Percentiles rank a stretch among this genome's conserved stretches.
Evolutionary conservation across 495 filamentous ascomycete species (phyloP).

Genomic region (Aspergillus coremiiformis): DNA sequence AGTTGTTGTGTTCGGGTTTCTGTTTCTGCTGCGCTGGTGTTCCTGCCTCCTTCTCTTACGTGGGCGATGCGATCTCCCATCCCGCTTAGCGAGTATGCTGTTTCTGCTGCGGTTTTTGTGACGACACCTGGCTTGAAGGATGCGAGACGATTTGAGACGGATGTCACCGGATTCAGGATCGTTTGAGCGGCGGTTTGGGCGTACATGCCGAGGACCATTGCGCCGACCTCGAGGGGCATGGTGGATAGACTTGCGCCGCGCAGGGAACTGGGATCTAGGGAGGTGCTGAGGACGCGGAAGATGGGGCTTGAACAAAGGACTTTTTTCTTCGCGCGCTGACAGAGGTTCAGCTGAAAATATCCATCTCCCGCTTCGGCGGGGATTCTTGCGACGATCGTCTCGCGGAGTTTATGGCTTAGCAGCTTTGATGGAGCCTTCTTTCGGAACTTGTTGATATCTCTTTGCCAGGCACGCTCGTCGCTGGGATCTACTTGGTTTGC

Average conservation of each 20-base stretch:
- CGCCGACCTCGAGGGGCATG: conserved; percentile 56
- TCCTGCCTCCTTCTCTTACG: conserved; percentile 11
- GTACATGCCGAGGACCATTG: conserved; percentile 48
- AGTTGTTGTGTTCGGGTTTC: conserved; percentile 11
- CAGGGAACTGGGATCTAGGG: conserved; percentile 48
- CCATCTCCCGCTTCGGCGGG: conserved; percentile 56
- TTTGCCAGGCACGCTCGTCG: conserved; percentile 58
- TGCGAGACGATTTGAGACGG: conserved; percentile 32
- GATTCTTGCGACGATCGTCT: conserved; percentile 56
- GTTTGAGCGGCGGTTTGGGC: conserved; percentile 41
- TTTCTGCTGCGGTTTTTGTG: conserved; percentile 31
- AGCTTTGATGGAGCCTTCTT: conserved; percentile 41
- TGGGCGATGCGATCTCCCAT: conserved; percentile 30
- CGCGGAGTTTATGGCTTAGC: conserved; percentile 44
- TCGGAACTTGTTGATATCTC: conserved; percentile 53
- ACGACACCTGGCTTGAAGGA: conserved; percentile 33
- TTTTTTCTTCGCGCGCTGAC: conserved; percentile 43
- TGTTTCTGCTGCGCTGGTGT: conserved; percentile 8
- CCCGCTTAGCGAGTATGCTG: conserved; percentile 35
- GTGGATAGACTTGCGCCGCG: conserved; percentile 58
- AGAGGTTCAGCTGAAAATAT: conserved; percentile 59
- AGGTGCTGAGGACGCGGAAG: conserved; percentile 57
- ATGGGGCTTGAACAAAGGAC: conserved; percentile 56
- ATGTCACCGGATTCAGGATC: conserved; percentile 41
- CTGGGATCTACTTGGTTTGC: conserved; percentile 37